Evolutionary conservation across 2,329 filamentous ascomycete species (phyloP).

Genomic region (Paracoccidioides brasiliensis): DNA sequence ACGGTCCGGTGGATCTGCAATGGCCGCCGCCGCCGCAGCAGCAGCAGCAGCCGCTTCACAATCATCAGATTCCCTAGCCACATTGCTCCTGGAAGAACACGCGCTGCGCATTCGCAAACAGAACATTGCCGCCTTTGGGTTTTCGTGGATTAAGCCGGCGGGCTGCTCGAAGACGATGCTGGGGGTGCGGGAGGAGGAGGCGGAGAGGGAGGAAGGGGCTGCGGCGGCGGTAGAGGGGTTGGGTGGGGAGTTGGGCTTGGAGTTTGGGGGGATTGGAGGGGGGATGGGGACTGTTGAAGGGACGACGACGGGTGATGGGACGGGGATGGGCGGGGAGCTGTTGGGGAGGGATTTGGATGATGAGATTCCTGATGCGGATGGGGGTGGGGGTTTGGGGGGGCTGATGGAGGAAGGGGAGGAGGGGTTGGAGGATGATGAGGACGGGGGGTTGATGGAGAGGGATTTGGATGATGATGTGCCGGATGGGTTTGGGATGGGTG

Average conservation of each 20-base stretch:
- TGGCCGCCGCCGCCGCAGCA: slow-evolving; percentile 17
- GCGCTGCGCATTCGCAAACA: slow-evolving; percentile 61
- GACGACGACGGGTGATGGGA: slow-evolving; percentile 36
- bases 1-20: slow-evolving; percentile 12
- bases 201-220: slow-evolving; percentile 77
- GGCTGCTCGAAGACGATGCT: slow-evolving; percentile 81
- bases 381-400: slow-evolving; percentile 41
- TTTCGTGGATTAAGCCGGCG: slow-evolving; percentile 78
- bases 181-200: slow-evolving; percentile 76
- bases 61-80: slow-evolving; percentile 51
- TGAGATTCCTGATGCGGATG: slow-evolving; percentile 33
- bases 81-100: slow-evolving; percentile 63
- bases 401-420: slow-evolving; percentile 38
- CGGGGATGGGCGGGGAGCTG: slow-evolving; percentile 19
- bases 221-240: slow-evolving; percentile 56
- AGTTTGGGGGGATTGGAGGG: slow-evolving; percentile 35
- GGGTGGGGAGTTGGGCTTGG: slow-evolving; percentile 40
- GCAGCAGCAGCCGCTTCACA: slow-evolving; percentile 34
- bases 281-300: slow-evolving; percentile 55
- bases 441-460: slow-evolving; percentile 35
- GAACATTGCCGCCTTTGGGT: slow-evolving; percentile 77
- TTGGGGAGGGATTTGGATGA: slow-evolving; percentile 32
- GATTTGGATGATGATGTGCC: slow-evolving; percentile 65
- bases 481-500: slow-evolving; percentile 39
- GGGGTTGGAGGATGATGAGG: slow-evolving; percentile 42